Base-by-base conservation (phyloP, 164 flowering plant genomes). In the Magnolia kwangsiensis region DNA sequence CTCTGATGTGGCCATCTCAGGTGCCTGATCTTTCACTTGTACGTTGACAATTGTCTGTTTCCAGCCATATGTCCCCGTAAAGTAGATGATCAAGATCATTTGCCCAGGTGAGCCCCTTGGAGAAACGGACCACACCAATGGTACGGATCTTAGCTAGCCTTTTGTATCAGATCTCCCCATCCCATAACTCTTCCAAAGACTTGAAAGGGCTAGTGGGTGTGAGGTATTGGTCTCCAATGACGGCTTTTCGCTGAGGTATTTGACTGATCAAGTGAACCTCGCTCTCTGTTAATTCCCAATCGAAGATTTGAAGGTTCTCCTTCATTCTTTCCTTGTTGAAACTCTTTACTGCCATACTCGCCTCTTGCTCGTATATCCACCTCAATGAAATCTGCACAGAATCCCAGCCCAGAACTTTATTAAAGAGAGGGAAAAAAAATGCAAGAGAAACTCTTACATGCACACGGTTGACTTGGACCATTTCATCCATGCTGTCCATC, bases 351-450 rank as follows among this genome's bases (percentile, higher is more conserved):
- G 81, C 21, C 10, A 75, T 8, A 59, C 71, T 79, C 50, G 76
- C 84, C 27, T 82, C 86, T 73, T 79, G 81, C 66, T 81, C 81
- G 65, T 66, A 37, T 77, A 72, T 75, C 86, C 86, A 83, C 68
- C 82, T 81, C 65, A 81, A 67, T 24, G 76, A 76, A 9, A 83
- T 70, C 86, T 83, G 73, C 13, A 55, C 3, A 13, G 18, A 55
- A 55, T 37, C 45, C 45, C 45, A 37, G 45, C 45, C 45, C 45
- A 37, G 45, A 37, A 4, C 29, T 27, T 27, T 27, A 27, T 27
- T 27, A 73, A 77, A 82, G 74, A 37, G 7, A 37, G 7, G 7
- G 7, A 4, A 4, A 37, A 37, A 37, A 37, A 37, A 37, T 37
- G 45, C 45, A 37, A 5, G 45, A 37, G 6, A 37, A 37, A 37